Conservation (phyloP, 2,329 filamentous ascomycete genomes). For the Penicillium expansum region DNA sequence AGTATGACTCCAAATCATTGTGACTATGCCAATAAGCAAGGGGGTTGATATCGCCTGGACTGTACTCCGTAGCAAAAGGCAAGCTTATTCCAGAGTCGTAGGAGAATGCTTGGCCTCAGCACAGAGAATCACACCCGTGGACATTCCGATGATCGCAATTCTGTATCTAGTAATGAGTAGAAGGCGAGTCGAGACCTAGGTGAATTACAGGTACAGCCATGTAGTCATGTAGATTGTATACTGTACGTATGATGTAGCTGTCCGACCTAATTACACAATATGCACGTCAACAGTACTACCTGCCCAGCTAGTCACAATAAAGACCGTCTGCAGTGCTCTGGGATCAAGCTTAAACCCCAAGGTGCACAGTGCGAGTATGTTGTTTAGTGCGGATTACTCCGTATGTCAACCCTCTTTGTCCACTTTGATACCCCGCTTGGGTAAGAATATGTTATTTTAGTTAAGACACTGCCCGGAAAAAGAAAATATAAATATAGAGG, state of each 20-base stretch:
- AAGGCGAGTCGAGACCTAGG: neutral
- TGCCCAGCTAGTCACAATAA: neutral
- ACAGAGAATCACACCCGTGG: neutral
- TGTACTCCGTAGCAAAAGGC: neutral
- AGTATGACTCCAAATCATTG: neutral
- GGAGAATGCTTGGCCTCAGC: neutral
- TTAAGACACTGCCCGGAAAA: neutral
- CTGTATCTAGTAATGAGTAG: neutral
- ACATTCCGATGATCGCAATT: neutral
- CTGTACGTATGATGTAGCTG: neutral
- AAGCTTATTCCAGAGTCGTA: neutral
- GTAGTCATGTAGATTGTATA: neutral
- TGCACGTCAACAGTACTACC: neutral
- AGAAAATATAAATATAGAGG: neutral
- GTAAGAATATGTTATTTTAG: neutral
- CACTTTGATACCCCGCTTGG: neutral
- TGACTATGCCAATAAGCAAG: neutral
- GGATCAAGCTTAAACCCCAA: conserved; percentile 6
- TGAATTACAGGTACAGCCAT: neutral
- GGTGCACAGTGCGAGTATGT: neutral
- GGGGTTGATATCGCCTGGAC: neutral
- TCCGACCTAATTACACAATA: neutral
- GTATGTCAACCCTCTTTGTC: neutral
- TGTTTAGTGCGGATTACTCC: too few species aligned
- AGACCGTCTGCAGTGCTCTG: neutral